Conservation (phyloP, 1,284 basidiomycete species). For the Rhodotorula mucilaginosa region DNA sequence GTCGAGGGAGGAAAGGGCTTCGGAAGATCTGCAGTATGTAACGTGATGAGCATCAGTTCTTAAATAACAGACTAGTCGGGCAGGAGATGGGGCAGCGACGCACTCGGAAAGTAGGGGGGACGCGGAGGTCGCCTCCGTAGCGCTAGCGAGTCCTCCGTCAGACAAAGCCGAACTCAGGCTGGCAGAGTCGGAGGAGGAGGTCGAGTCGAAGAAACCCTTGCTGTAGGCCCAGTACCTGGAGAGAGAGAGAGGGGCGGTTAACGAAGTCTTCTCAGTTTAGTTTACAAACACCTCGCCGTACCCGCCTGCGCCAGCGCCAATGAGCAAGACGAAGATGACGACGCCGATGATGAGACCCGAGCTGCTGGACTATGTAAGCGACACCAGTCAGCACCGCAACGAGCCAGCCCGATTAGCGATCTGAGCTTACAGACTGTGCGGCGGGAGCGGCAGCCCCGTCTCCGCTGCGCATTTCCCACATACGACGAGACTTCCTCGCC, state of each 20-base stretch:
- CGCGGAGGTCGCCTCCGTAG: neutral
- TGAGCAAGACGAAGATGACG: constrained; percentile 8
- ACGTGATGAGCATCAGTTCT: too few species aligned
- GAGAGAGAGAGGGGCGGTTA: too few species aligned
- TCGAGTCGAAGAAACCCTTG: constrained; percentile 10
- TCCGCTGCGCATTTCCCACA: constrained; percentile 19
- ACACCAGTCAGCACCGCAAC: too few species aligned
- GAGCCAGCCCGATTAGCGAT: neutral
- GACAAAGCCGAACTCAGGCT: neutral
- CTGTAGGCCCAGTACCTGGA: constrained; percentile 1
- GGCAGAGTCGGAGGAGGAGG: neutral
- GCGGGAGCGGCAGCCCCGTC: neutral
- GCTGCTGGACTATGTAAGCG: neutral
- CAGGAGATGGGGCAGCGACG: neutral
- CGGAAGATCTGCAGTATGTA: neutral
- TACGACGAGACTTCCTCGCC: constrained; percentile 1
- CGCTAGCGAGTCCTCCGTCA: neutral
- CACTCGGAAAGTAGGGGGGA: neutral
- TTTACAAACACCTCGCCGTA: neutral
- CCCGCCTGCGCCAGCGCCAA: neutral
- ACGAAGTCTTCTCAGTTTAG: too few species aligned
- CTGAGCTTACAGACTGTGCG: neutral
- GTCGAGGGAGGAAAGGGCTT: neutral
- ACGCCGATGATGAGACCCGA: neutral
- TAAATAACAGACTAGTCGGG: too few species aligned